Evolutionary conservation across 2,329 filamentous ascomycete genomes (phyloP).

Genomic region (Cladosporium sp.): DNA sequence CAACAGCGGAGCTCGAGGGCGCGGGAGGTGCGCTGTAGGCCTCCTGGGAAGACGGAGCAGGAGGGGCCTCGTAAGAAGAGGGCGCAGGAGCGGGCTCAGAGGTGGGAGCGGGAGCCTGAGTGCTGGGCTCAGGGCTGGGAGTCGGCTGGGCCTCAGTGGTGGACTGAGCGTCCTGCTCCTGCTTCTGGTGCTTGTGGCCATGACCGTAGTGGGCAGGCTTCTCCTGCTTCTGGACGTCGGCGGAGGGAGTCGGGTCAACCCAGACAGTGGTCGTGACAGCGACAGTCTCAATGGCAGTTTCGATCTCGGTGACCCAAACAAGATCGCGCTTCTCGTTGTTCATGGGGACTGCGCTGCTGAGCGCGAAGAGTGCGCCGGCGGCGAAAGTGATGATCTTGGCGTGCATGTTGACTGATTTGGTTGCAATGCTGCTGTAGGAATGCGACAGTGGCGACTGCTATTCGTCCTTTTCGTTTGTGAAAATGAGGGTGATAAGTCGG

Average conservation of each 20-base stretch:
- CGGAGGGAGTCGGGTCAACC: conserved; percentile 31
- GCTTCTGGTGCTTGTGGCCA: neutral
- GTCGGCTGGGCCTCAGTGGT: conserved; percentile 12
- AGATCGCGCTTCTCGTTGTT: conserved; percentile 36
- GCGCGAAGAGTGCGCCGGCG: conserved; percentile 25
- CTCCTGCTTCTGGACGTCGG: conserved; percentile 18
- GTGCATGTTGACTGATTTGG: conserved; percentile 21
- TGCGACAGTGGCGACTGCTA: conserved; percentile 1
- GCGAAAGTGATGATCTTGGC: conserved; percentile 25
- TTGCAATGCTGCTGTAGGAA: neutral
- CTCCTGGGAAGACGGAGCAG: conserved; percentile 11
- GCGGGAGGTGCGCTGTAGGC: conserved; percentile 13
- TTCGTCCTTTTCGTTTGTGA: conserved; percentile 5
- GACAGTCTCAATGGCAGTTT: conserved; percentile 44
- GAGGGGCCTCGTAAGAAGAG: conserved; percentile 7
- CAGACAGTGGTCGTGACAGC: conserved; percentile 45
- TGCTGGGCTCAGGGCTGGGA: conserved; percentile 5
- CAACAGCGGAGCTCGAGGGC: conserved; percentile 12
- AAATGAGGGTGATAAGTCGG: conserved; percentile 5
- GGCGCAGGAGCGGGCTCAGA: conserved; percentile 8
- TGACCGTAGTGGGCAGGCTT: conserved; percentile 14
- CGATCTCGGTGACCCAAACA: conserved; percentile 45
- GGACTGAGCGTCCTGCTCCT: neutral
- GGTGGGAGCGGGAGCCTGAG: neutral
- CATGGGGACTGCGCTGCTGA: conserved; percentile 27